These are phyloP conservation scores for Stemphylium vesicarium DNA, from an alignment of 2,329 filamentous ascomycete species.

Conservation along the genomic window DNA sequence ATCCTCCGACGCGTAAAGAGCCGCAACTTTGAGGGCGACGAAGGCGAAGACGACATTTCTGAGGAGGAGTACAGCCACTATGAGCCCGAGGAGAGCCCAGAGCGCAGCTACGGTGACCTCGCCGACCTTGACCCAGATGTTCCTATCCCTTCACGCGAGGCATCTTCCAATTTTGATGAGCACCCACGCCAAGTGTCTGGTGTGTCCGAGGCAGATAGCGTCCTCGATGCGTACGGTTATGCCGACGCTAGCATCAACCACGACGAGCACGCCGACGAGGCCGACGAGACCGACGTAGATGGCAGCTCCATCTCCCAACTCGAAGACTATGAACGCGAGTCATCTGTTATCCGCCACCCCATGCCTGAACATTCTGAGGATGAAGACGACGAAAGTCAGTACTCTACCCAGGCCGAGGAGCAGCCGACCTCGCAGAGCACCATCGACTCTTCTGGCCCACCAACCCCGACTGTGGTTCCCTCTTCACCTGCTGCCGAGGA, in stretches of 20 bases:
- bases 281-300: slow-evolving; percentile 65
- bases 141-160: slow-evolving; percentile 86
- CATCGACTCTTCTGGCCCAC: slow-evolving; percentile 52
- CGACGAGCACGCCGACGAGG: slow-evolving; percentile 55
- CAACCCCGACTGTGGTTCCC: slow-evolving; percentile 52
- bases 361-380: slow-evolving; percentile 43
- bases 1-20: slow-evolving; percentile 87
- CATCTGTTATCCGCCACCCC: slow-evolving; percentile 64
- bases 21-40: slow-evolving; percentile 61
- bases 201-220: slow-evolving; percentile 54
- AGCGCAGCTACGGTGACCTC: slow-evolving; percentile 61
- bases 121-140: slow-evolving; percentile 80
- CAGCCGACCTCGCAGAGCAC: slow-evolving; percentile 44
- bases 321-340: slow-evolving; percentile 54
- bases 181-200: slow-evolving; percentile 68
- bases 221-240: slow-evolving; percentile 66
- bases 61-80: slow-evolving; percentile 41
- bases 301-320: slow-evolving; percentile 52
- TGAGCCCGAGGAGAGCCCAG: slow-evolving; percentile 60
- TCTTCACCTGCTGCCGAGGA: slow-evolving; percentile 38
- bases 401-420: slow-evolving; percentile 56
- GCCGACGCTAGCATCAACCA: slow-evolving; percentile 57
- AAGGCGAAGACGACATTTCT: slow-evolving; percentile 54
- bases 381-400: slow-evolving; percentile 64
- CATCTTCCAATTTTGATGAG: slow-evolving; percentile 64